These are phyloP conservation scores for Blastocystis sp. DNA, from an alignment of 352 stramenopile species.

Conservation along the genomic window DNA sequence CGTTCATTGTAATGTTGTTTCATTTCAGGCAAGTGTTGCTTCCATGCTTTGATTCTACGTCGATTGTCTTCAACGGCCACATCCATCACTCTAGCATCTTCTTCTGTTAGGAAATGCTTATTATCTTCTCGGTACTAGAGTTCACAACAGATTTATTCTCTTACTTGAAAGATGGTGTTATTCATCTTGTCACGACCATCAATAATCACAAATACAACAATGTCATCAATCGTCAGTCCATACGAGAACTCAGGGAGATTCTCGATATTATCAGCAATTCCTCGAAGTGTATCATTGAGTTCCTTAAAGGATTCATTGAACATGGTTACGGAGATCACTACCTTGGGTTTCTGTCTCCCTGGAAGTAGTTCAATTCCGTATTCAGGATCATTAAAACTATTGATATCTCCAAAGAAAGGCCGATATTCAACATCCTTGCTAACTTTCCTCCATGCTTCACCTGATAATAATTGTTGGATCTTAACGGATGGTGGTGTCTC, in stretches of 20 bases:
- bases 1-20: conserved; percentile 30
- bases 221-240: conserved; percentile 60
- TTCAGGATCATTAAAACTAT: conserved; percentile 59
- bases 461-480: conserved; percentile 33
- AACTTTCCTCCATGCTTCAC: conserved; percentile 8
- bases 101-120: conserved; percentile 58
- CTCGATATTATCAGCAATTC: conserved; percentile 62
- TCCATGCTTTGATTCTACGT: conserved; percentile 55
- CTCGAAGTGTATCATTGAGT: conserved; percentile 55
- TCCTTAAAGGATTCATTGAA: conserved; percentile 62
- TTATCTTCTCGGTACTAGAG: conserved; percentile 35
- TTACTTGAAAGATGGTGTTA: conserved; percentile 53
- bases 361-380: conserved; percentile 54
- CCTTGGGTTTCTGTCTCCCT: conserved; percentile 53
- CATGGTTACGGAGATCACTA: conserved; percentile 56
- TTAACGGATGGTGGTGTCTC: background rate
- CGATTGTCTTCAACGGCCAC: conserved; percentile 48
- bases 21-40: conserved; percentile 31
- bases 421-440: conserved; percentile 59
- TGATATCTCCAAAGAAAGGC: conserved; percentile 52
- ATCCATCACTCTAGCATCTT: conserved; percentile 59
- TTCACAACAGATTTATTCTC: background rate
- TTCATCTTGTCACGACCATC: conserved; percentile 53
- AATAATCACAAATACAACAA: conserved; percentile 59
- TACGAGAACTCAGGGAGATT: conserved; percentile 61